Conservation (phyloP, 2,329 filamentous ascomycete genomes). For the Colletotrichum neosansevieriae region DNA sequence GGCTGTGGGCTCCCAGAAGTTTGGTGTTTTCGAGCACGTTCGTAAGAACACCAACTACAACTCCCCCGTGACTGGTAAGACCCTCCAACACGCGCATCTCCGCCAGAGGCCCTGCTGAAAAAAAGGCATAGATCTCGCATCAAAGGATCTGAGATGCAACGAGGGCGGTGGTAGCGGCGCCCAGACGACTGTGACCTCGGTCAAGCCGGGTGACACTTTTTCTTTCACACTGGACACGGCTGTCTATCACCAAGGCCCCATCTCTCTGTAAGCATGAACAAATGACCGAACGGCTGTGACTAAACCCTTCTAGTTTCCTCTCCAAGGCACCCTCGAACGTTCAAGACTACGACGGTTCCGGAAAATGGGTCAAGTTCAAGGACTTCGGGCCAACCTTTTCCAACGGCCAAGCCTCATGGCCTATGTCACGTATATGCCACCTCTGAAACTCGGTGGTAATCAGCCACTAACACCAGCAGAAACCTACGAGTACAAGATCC, state of each 20-base stretch:
- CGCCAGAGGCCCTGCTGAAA: neutral
- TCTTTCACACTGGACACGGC: constrained; percentile 53
- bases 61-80: constrained; percentile 49
- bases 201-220: constrained; percentile 51
- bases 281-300: neutral
- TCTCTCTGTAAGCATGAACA: constrained; percentile 49
- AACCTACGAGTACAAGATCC: constrained; percentile 56
- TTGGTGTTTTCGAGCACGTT: constrained; percentile 49
- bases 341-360: constrained; percentile 52
- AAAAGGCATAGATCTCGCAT: constrained; percentile 47
- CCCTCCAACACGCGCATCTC: too few species aligned
- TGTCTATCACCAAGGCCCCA: constrained; percentile 55
- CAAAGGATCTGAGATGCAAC: constrained; percentile 54
- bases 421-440: constrained; percentile 45
- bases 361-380: constrained; percentile 55
- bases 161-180: constrained; percentile 49
- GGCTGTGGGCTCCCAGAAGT: constrained; percentile 44
- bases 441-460: neutral
- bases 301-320: constrained; percentile 48
- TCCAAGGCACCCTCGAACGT: constrained; percentile 52
- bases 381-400: constrained; percentile 52
- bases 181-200: constrained; percentile 48
- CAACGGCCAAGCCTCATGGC: constrained; percentile 47
- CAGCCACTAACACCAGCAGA: constrained; percentile 39
- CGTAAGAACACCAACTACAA: constrained; percentile 54